A percentile compares a stretch with the other conserved stretches of the same genome.
These are phyloP conservation scores for Astrocystis sublimbata DNA, from an alignment of 495 filamentous ascomycete species.

Conservation along the genomic window DNA sequence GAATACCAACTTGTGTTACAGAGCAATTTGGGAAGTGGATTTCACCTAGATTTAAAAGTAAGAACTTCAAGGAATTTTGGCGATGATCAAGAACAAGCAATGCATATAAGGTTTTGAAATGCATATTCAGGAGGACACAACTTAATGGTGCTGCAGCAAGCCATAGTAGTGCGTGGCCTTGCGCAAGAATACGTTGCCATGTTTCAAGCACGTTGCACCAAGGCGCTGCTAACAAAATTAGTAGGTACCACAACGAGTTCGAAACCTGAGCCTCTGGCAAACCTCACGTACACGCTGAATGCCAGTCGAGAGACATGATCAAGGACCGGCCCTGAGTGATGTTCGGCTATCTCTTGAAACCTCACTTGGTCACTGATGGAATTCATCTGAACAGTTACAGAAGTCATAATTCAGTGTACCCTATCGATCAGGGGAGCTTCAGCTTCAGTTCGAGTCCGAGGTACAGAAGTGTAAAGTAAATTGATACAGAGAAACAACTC, in stretches of 20 bases:
- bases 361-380: background rate
- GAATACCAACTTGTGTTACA: background rate
- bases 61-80: too few species aligned
- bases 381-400: background rate
- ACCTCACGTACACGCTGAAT: background rate
- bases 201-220: too few species aligned
- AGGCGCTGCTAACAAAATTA: background rate
- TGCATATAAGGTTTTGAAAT: too few species aligned
- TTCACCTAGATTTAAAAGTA: too few species aligned
- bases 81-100: too few species aligned
- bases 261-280: background rate
- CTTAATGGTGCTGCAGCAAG: too few species aligned
- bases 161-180: too few species aligned
- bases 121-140: too few species aligned
- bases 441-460: background rate
- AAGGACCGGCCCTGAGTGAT: background rate
- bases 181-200: too few species aligned
- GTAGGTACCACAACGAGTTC: background rate
- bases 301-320: background rate
- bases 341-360: too few species aligned
- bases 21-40: too few species aligned
- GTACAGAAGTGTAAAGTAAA: conserved; percentile 1
- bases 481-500: conserved; percentile 2
- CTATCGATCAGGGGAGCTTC: background rate
- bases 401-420: conserved; percentile 11